phyloP scores from a whole-genome alignment of 1,284 basidiomycete species.

The Inonotus obliquus region DNA sequence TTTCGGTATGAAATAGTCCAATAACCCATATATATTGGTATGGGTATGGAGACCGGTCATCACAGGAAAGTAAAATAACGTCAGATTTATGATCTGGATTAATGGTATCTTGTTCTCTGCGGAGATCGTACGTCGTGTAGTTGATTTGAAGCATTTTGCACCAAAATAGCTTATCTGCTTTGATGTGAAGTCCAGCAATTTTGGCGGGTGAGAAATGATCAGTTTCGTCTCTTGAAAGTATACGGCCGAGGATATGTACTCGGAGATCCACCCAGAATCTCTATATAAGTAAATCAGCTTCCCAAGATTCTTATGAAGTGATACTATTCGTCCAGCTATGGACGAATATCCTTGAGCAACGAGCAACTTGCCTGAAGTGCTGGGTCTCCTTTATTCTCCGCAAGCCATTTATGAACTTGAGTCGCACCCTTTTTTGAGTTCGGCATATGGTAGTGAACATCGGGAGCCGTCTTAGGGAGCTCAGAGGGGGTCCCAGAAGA shows the following conservation, averaged over 20 bases:
- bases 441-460: neutral
- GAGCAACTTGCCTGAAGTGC: slow-evolving; percentile 22
- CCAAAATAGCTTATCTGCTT: slow-evolving; percentile 27
- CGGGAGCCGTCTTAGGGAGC: neutral
- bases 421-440: neutral
- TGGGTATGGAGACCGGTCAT: slow-evolving; percentile 13
- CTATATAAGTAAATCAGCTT: too few species aligned
- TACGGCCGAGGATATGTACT: slow-evolving; percentile 23
- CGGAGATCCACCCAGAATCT: slow-evolving; percentile 22
- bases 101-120: slow-evolving; percentile 34
- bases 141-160: slow-evolving; percentile 33
- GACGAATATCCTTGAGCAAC: too few species aligned
- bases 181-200: slow-evolving; percentile 19
- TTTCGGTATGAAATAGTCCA: slow-evolving; percentile 18
- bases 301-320: neutral
- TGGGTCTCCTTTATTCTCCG: slow-evolving; percentile 16
- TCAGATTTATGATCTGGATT: slow-evolving; percentile 32
- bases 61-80: slow-evolving; percentile 31
- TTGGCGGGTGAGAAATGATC: slow-evolving; percentile 18
- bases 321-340: too few species aligned
- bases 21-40: slow-evolving; percentile 22
- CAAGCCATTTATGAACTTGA: slow-evolving; percentile 7
- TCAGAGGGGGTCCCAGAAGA: too few species aligned
- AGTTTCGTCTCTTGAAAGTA: slow-evolving; percentile 19
- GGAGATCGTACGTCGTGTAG: slow-evolving; percentile 42